A percentile compares a stretch with the other conserved stretches of the same genome.
phyloP scores from a whole-genome alignment of 257 asterid genomes.

The Solanum chilense region DNA sequence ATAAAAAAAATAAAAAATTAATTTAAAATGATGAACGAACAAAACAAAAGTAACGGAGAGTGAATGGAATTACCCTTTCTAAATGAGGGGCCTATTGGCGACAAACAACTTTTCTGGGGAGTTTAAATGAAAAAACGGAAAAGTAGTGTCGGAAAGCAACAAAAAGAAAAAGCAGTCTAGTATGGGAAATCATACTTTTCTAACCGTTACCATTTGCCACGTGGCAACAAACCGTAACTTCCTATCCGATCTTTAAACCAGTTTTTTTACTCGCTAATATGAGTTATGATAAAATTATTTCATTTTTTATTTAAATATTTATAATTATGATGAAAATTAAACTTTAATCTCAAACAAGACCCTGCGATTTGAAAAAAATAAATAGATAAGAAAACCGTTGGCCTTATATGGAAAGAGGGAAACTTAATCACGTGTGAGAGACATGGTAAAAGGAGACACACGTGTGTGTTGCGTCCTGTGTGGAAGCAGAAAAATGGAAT shows the following conservation, averaged over 20 bases:
- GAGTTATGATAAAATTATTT: too few species aligned
- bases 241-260: not conserved
- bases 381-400: not conserved
- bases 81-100: not conserved
- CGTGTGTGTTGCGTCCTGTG: constrained; percentile 37
- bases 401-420: constrained; percentile 13
- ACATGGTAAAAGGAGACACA: constrained; percentile 26
- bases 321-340: too few species aligned
- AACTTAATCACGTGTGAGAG: constrained; percentile 25
- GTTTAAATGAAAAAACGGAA: not conserved
- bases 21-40: not conserved
- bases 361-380: too few species aligned
- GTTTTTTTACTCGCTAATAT: not conserved
- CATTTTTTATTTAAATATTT: fast-evolving
- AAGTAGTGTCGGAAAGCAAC: not conserved
- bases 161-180: not conserved
- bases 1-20: too few species aligned
- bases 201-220: constrained; percentile 7
- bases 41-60: too few species aligned
- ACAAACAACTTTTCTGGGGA: not conserved
- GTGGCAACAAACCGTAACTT: constrained; percentile 11
- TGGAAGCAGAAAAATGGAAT: constrained; percentile 13
- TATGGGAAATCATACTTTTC: constrained; percentile 6
- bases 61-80: not conserved
- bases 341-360: too few species aligned